Evolutionary conservation across 352 stramenopile species (phyloP), one percentile per base, ranked within the genome.

Genomic region (Globisporangium paroecandrum): DNA sequence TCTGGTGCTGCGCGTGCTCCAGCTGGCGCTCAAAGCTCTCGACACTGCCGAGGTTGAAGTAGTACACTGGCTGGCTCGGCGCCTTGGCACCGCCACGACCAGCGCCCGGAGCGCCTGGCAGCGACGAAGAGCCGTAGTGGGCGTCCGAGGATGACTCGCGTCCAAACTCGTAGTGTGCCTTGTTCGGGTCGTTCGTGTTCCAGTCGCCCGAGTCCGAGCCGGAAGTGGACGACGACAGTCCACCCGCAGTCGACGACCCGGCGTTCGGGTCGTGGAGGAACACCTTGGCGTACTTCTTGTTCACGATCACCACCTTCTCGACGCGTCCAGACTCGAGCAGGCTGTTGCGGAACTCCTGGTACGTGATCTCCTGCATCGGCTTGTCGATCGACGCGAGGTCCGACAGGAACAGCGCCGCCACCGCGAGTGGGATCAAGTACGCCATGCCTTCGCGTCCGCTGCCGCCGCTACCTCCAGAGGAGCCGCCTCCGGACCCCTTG

Each of bases 41-140:
- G 10, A 99, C 95, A 68, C 86, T 98, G 22, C 97, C 97, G 72
- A 99, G 99, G 73, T 97, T 98, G 77, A 99, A 99, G 82, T 93
- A 97, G 69, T 96, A 93, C 62, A 71, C 74, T 49, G 83, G 78
- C 43, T 78, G 82, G 27, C 70, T 69, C 58, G 62, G 58, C 13
- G 69, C 43, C 59, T 75, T 81, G 20, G 59, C 32, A 29, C 51
- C 34, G 27, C 29, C 4, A 32, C 72, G 71, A 4, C 57, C 49
- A 59, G 13, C n/a, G 8, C 18, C 56, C 1, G 64, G 64, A 15
- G 64, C 20, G 53, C 58, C 59, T 32, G 36, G 54, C 55, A 27
- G 59, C 53, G 49, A 64, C 38, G 56, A 67, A 70, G 62, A 43
- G 36, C 36, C 36, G 43, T 75, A 36, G 57, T 82, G 71, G 32